These are phyloP conservation scores for Eremochloa ophiuroides DNA, from an alignment of 176 grass and related monocot species.

Conservation along the genomic window DNA sequence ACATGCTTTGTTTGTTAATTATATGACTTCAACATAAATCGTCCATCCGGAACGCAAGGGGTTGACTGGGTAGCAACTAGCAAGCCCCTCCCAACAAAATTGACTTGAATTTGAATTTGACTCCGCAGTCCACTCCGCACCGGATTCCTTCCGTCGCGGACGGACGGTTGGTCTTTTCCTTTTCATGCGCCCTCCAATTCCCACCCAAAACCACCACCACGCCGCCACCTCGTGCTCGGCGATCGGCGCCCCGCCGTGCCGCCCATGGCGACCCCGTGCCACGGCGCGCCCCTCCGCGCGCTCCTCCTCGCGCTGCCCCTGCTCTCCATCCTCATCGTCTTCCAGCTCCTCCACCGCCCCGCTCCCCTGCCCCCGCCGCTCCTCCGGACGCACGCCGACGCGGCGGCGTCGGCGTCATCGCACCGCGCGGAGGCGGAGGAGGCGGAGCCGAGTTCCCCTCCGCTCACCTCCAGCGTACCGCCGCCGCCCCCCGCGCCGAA, in stretches of 20 bases:
- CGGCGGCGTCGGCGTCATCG: neutral
- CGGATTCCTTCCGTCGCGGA: neutral
- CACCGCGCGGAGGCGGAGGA: neutral
- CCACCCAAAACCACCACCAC: neutral
- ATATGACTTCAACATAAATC: neutral
- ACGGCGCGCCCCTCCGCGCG: conserved; percentile 6
- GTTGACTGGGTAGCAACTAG: neutral
- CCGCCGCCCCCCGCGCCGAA: neutral
- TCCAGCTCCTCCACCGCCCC: conserved; percentile 6
- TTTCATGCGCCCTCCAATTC: neutral
- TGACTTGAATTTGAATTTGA: neutral
- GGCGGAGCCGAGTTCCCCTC: neutral
- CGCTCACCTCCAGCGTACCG: neutral
- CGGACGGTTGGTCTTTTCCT: neutral
- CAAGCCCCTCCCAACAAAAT: neutral
- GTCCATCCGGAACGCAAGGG: neutral
- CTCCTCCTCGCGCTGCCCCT: neutral
- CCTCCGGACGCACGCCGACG: neutral
- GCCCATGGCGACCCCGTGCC: conserved; percentile 35
- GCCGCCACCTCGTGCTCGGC: neutral
- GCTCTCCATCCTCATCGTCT: conserved; percentile 32
- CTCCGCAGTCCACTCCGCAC: neutral
- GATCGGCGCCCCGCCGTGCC: neutral
- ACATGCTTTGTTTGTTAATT: too few relatives aligned
- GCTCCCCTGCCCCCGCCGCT: neutral